Evolutionary conservation across 1,284 basidiomycete species (phyloP), one percentile per base, ranked within the genome.

Genomic region (Cerrena zonata): DNA sequence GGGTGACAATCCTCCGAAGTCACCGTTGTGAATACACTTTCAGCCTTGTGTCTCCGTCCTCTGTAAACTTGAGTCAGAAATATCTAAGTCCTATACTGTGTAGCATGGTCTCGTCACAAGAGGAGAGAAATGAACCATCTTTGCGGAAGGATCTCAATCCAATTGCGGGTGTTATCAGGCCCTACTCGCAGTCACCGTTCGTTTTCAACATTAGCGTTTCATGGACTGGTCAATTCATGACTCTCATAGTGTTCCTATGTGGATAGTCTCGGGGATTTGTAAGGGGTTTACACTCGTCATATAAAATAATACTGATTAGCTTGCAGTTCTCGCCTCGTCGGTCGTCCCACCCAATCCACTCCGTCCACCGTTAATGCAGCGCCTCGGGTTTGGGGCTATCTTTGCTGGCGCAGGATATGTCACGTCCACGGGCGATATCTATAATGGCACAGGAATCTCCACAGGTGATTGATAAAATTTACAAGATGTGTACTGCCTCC

Each of bases 351-450:
- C 48, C 53, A 59, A 19, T 48, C 65, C 52, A 45, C 55, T 19
- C 47, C 58, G 46, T n/a, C 75, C 73, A 0, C 73, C 71, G 1
- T 69, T 74, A 52, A 62, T 74, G 23, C 63, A 70, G 7, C 67
- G 75, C 2, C 57, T 71, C 4, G 74, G 73, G 1, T 77, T 78
- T 53, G 67, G 72, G 15, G 58, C 70, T 5, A 67, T 73, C n/a
- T 75, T 77, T 47, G 67, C 66, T 1, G 72, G 75, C 1, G 68
- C 73, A 1, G 75, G 72, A 0, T 77, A 75, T 56, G 68, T 74
- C 1, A 57, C 75, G 27, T 54, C 62, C 1, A 43, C 65, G 2
- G 76, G 75, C 2, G 74, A 78, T 45, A 56, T 55, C 18, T 61
- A 67, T 13, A 78, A 78, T 44, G 75, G 76, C 0, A 68, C 70